Base-by-base conservation (phyloP, 2,329 filamentous ascomycete species). In the Aspergillus hiratsukae region DNA sequence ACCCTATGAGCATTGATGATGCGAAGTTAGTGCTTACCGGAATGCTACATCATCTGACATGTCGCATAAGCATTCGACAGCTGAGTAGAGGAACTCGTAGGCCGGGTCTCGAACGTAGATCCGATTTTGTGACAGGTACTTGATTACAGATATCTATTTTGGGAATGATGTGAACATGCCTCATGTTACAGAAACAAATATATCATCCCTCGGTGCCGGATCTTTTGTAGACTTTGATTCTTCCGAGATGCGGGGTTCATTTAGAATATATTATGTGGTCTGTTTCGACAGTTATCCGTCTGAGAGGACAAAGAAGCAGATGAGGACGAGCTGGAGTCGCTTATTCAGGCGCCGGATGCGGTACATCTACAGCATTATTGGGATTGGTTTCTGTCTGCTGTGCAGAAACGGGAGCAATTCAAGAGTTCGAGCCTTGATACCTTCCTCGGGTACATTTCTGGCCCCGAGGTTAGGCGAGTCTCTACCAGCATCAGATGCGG, bases 211-310 rank as follows among this genome's bases (percentile, higher is more conserved):
- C 28, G 10, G 27, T 28, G 4, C 27, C n/a, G n/a, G n/a, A n/a
- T 10, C 28, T 29, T 29, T 10, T 3, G 10, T 9, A 10, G 10
- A 3, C 28, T 8, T 8, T 28, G 1, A 35, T 35, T 11, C 5
- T 14, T 31, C 11, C 14, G 29, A 14, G 4, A 14, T 14, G 1
- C 4, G 1, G 11, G 11, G 11, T 31, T 5, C 3, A 31, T 31
- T 4, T 11, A 14, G 6, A 5, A 6, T 31, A 31, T 14, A 31
- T 14, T n/a, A 72, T 11, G 61, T 62, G 0, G 71, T 73, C 7
- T 64, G 64, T 55, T 73, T 69, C 48, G 70, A 72, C 48, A 73
- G 71, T 57, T 73, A 72, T 37, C 69, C 69, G 1, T 73, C 71
- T 0, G 61, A 64, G 19, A 61, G 67, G 5, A 73, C 71, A 4